phyloP scores from a whole-genome alignment of 345 rosid species.

The Aquilaria malaccensis region DNA sequence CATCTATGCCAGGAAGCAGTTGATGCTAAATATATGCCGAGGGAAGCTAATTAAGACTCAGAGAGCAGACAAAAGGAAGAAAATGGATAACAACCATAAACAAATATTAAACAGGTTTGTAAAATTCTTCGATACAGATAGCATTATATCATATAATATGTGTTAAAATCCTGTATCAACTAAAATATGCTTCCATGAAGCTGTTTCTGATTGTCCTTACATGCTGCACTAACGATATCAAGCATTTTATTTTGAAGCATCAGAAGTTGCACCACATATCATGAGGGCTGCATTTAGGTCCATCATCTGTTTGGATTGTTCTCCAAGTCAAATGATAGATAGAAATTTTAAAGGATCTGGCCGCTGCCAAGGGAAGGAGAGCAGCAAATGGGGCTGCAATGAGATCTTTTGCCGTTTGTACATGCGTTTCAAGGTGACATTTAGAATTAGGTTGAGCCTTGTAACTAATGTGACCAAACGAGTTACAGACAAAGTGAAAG shows the following conservation, averaged over 20 bases:
- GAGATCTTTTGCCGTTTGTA: slow-evolving; percentile 7
- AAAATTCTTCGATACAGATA: slow-evolving; percentile 28
- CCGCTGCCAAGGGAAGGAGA: too few species aligned
- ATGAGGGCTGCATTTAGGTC: neutral
- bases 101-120: slow-evolving; percentile 13
- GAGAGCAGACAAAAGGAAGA: slow-evolving; percentile 31
- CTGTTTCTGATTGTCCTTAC: slow-evolving; percentile 26
- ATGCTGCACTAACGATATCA: slow-evolving; percentile 8
- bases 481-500: slow-evolving; percentile 17
- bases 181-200: slow-evolving; percentile 5
- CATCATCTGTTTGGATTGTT: neutral
- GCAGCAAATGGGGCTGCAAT: neutral
- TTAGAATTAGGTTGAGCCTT: slow-evolving; percentile 13
- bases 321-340: slow-evolving; percentile 3
- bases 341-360: too few species aligned
- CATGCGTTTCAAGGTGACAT: slow-evolving; percentile 9
- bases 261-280: neutral
- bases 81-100: slow-evolving; percentile 19
- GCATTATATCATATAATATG: slow-evolving; percentile 9
- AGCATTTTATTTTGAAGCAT: neutral
- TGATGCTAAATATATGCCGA: slow-evolving; percentile 17
- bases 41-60: slow-evolving; percentile 2
- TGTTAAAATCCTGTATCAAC: slow-evolving; percentile 5
- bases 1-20: slow-evolving; percentile 12
- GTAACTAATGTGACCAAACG: slow-evolving; percentile 11